These are phyloP conservation scores for Phalaenopsis aphrodite DNA, from an alignment of 106 monocot species.

Conservation along the genomic window DNA sequence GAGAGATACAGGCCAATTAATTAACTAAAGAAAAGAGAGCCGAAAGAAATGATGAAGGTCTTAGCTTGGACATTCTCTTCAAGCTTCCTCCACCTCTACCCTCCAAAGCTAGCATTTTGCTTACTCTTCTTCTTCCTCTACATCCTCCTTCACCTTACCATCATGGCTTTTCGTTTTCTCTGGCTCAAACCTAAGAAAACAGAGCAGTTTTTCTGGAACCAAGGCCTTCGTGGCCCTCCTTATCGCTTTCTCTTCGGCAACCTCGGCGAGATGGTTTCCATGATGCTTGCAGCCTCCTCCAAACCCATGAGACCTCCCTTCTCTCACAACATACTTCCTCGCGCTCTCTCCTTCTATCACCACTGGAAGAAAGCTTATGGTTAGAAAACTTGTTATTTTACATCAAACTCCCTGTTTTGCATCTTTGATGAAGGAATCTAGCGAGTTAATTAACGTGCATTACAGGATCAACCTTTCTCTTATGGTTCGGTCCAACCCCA, in stretches of 20 bases:
- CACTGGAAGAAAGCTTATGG: conserved; percentile 96
- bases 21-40: background rate
- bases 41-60: too few relatives aligned
- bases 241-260: conserved; percentile 64
- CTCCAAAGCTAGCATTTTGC: background rate
- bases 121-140: background rate
- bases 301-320: conserved; percentile 39
- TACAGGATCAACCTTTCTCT: conserved; percentile 74
- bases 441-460: background rate
- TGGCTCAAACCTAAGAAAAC: conserved; percentile 58
- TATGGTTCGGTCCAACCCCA: conserved; percentile 89
- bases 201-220: conserved; percentile 47
- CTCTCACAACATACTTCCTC: conserved; percentile 75
- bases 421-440: background rate
- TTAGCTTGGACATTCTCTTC: too few relatives aligned
- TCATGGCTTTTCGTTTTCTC: conserved; percentile 36
- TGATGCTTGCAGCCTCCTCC: conserved; percentile 58
- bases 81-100: too few relatives aligned
- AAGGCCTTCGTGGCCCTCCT: conserved; percentile 66
- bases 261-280: conserved; percentile 54
- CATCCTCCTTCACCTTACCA: conserved; percentile 3
- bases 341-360: conserved; percentile 83
- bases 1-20: background rate
- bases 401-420: background rate
- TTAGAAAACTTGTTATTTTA: conserved; percentile 4